Evolutionary conservation across 176 grass and related monocot species (phyloP), one percentile per base, ranked within the genome.

Genomic region (Neostapfia colusana): DNA sequence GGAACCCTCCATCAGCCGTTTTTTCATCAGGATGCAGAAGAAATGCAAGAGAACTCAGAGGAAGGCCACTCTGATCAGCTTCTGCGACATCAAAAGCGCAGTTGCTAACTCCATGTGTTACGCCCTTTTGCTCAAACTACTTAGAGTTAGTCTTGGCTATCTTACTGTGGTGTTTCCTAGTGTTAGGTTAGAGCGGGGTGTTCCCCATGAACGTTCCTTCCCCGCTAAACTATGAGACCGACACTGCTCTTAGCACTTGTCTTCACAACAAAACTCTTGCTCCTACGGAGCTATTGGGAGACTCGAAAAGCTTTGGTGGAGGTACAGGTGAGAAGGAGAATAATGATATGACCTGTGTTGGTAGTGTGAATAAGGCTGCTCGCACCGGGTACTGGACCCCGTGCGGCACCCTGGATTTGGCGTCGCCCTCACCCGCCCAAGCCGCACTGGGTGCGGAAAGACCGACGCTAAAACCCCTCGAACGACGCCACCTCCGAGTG

Each of bases 1-100:
- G 83, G 87, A 73, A 82, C 27, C 79, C 87, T 89, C 72, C 83
- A 74, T 82, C 83, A 89, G 48, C 87, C 79, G 18, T 83, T 89
- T 67, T 79, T 81, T 78, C 87, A 89, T 36, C 79, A 85, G 62
- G 79, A 78, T 75, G 26, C 63, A 44, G 83, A 85, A 56, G 8
- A 83, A 78, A n/a, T 85, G 25, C 83, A 65, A 48, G 83, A 89
- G 25, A 65, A 69, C 69, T 18, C 74, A 69, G 83, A 82, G 78
- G 87, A 78, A 28, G 75, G 78, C 18, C 9, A 39, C 73, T 34
- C 79, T 79, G 87, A 85, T 89, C 67, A 63, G 72, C 68, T 89
- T 73, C 73, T 89, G 59, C 83, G 79, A 67, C 87, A 73, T 79
- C 38, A 89, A 37, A 89, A 89, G 45, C 83, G 83, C 37, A 89